A percentile compares a stretch with the other conserved stretches of the same genome.
These are phyloP conservation scores for Vanrija sp. DNA, from an alignment of 1,284 basidiomycete species.

Conservation along the genomic window DNA sequence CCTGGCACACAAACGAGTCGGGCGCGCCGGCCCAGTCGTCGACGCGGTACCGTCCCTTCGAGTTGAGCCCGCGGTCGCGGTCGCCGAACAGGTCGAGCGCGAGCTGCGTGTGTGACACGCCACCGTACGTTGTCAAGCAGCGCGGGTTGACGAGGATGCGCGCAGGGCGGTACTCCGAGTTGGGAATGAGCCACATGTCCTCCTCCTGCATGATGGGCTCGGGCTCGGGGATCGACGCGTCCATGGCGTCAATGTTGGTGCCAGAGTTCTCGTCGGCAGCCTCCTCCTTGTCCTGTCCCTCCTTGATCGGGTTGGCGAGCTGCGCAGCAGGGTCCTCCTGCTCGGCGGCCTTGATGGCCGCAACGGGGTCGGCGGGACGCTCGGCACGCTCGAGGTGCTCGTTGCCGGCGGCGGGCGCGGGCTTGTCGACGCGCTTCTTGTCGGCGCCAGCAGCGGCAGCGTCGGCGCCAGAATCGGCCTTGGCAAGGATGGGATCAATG, in stretches of 20 bases:
- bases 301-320: slow-evolving; percentile 5
- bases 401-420: slow-evolving; percentile 5
- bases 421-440: neutral
- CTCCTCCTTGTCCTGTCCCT: slow-evolving; percentile 22
- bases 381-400: no score
- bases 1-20: slow-evolving; percentile 92
- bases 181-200: slow-evolving; percentile 65
- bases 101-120: slow-evolving; percentile 86
- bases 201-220: slow-evolving; percentile 42
- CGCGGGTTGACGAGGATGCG: slow-evolving; percentile 89
- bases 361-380: neutral
- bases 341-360: neutral
- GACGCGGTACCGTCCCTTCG: slow-evolving; percentile 65
- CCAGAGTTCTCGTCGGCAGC: slow-evolving; percentile 58
- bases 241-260: slow-evolving; percentile 84
- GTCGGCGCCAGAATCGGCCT: slow-evolving; percentile 6
- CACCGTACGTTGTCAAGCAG: slow-evolving; percentile 93
- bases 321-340: slow-evolving; percentile 16
- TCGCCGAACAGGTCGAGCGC: slow-evolving; percentile 86
- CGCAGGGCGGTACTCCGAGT: slow-evolving; percentile 77
- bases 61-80: slow-evolving; percentile 41
- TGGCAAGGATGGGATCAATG: slow-evolving; percentile 20
- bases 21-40: slow-evolving; percentile 93
- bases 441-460: slow-evolving; percentile 1
- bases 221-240: slow-evolving; percentile 52